phyloP scores from a whole-genome alignment of 257 asterid species.

The Capsicum pubescens region DNA sequence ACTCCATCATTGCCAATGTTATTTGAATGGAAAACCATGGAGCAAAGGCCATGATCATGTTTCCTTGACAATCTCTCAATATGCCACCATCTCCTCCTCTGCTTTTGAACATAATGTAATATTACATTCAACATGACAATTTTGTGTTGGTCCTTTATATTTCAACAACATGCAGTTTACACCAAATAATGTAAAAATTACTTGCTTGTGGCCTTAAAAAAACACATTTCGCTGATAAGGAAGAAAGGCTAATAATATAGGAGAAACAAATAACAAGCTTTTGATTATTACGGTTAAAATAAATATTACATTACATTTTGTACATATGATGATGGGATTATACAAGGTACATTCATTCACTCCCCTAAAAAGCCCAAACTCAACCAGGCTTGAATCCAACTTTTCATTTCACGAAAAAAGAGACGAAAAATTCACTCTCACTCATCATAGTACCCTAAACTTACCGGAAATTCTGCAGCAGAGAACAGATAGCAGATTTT shows the following conservation, averaged over 20 bases:
- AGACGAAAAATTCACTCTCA: not conserved
- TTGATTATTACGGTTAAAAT: conserved; percentile 20
- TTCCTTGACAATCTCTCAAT: too few species aligned
- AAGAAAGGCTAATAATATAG: not conserved
- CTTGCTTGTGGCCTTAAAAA: not conserved
- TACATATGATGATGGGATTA: conserved; percentile 19
- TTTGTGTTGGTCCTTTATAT: too few species aligned
- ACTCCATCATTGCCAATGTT: too few species aligned
- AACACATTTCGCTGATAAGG: not conserved
- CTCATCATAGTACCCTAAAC: conserved; percentile 12
- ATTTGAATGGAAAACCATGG: too few species aligned
- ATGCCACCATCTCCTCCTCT: too few species aligned
- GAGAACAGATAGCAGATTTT: not conserved
- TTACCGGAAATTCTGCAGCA: conserved; percentile 15
- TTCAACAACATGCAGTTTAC: too few species aligned
- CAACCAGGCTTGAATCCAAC: not conserved
- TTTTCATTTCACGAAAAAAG: not conserved
- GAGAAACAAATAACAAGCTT: conserved; percentile 9
- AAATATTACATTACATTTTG: not conserved
- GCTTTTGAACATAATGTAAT: too few species aligned
- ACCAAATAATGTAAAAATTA: too few species aligned
- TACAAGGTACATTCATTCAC: not conserved
- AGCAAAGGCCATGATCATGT: too few species aligned
- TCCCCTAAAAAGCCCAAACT: conserved; percentile 18
- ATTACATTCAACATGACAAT: too few species aligned